Conservation (phyloP, 495 filamentous ascomycete genomes). For the Entonaema liquescens region DNA sequence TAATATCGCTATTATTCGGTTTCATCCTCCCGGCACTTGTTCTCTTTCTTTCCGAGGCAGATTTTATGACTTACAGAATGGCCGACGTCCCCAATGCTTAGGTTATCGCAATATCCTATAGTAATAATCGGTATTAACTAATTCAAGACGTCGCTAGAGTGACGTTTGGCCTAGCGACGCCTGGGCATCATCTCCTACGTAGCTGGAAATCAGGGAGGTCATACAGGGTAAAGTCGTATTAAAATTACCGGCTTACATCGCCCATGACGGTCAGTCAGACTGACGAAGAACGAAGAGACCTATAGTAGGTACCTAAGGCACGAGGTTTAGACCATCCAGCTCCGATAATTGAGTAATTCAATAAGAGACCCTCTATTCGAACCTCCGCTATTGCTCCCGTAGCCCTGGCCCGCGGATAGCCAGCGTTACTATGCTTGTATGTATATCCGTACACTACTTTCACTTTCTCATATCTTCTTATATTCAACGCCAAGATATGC, state of each 20-base stretch:
- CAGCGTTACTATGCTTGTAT: slow-evolving; percentile 11
- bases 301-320: too few species aligned
- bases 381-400: slow-evolving; percentile 16
- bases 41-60: not conserved
- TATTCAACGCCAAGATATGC: slow-evolving; percentile 25
- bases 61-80: not conserved
- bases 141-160: slow-evolving; percentile 5
- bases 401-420: slow-evolving; percentile 24
- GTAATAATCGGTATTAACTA: not conserved
- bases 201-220: too few species aligned
- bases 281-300: not conserved
- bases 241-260: not conserved
- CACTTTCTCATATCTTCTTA: slow-evolving; percentile 18
- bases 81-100: not conserved
- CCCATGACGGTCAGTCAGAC: not conserved
- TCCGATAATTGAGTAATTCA: slow-evolving; percentile 2
- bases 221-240: not conserved
- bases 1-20: slow-evolving; percentile 17
- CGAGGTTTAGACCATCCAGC: slow-evolving; percentile 19
- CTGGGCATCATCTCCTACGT: not conserved
- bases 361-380: slow-evolving; percentile 14
- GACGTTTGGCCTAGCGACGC: too few species aligned
- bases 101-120: not conserved
- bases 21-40: slow-evolving; percentile 15
- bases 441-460: slow-evolving; percentile 2